Base-by-base conservation (phyloP, 192 early-diverging fungal genomes). In the Linnemannia hyalina region DNA sequence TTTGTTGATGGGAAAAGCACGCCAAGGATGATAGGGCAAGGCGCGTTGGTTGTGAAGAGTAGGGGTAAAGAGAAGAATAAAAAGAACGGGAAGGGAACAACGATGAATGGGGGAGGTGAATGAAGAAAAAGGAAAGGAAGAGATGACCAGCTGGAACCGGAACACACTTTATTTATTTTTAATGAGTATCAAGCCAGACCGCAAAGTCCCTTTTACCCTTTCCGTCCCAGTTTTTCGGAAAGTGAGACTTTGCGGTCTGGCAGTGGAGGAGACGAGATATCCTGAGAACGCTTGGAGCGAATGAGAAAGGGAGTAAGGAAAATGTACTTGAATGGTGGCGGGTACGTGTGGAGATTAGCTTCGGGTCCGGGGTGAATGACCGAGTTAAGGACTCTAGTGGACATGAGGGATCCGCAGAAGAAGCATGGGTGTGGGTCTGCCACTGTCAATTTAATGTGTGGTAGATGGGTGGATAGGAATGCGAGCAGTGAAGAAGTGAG, bases 371-470 rank as follows among this genome's bases (percentile, higher is more conserved):
- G 84, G 16, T 79, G 77, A 4, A 79, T 86, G 55, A 86, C 76
- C 4, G 75, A 77, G 73, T 86, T 74, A 52, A 86, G 76, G 11
- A 86, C 68, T 32, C 65, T 26, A 7, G 84, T 72, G 1, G 70
- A 75, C 78, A 80, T 86, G 35, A 86, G 72, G 13, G 84, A 86
- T 15, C 84, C 84, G 41, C 81, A 86, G 63, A 86, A 80, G 49
- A 86, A 86, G 36, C 84, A 86, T 36, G 84, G 84, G 42, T 80
- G 68, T 16, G 78, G 74, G 10, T 86, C 84, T 4, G 49, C 20
- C 70, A 76, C 77, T 69, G 49, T 47, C 18, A 1, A n/a, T 41
- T 41, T 15, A 38, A 8, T 71, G 40, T 71, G 70, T 36, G 70
- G 40, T 71, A 1, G 70, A 7, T 49, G 47, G 2, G 18, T 20